A percentile compares a stretch with the other conserved stretches of the same genome.
phyloP scores from a whole-genome alignment of 2,329 filamentous ascomycete genomes.

The Alternaria sp. region DNA sequence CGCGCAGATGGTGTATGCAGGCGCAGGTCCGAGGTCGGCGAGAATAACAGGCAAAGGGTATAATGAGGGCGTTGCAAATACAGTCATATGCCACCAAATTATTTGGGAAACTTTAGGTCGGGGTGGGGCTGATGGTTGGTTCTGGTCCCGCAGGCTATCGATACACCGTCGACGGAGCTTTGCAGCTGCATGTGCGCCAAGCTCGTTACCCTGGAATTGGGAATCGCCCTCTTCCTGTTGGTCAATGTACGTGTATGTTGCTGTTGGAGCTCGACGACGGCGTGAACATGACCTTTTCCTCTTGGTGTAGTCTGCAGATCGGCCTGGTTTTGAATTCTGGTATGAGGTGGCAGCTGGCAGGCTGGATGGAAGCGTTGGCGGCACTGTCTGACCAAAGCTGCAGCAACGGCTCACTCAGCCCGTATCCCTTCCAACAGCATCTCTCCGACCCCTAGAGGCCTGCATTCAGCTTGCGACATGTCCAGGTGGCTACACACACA shows the following conservation, averaged over 20 bases:
- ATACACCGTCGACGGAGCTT: constrained; percentile 9
- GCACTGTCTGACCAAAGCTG: neutral
- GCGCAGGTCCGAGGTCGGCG: constrained; percentile 6
- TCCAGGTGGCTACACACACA: neutral
- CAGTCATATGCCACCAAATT: constrained; percentile 20
- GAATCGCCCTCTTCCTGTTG: constrained; percentile 6
- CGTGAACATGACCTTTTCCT: neutral
- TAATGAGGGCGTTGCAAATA: neutral
- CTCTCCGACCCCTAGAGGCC: neutral
- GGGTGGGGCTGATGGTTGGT: constrained; percentile 8
- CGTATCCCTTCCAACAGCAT: neutral
- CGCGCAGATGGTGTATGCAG: neutral
- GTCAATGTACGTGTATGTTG: neutral
- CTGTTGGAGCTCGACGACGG: neutral
- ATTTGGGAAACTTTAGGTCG: constrained; percentile 12
- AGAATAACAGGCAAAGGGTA: neutral
- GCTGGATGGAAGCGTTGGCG: neutral
- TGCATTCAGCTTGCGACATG: neutral
- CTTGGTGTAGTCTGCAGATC: neutral
- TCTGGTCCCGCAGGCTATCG: constrained; percentile 9
- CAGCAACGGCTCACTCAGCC: neutral
- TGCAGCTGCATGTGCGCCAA: constrained; percentile 9
- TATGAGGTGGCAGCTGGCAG: neutral
- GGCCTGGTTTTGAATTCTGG: neutral
- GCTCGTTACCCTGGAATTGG: neutral